phyloP scores from a whole-genome alignment of 768 basidiomycete genomes.

The Boletus sp. region DNA sequence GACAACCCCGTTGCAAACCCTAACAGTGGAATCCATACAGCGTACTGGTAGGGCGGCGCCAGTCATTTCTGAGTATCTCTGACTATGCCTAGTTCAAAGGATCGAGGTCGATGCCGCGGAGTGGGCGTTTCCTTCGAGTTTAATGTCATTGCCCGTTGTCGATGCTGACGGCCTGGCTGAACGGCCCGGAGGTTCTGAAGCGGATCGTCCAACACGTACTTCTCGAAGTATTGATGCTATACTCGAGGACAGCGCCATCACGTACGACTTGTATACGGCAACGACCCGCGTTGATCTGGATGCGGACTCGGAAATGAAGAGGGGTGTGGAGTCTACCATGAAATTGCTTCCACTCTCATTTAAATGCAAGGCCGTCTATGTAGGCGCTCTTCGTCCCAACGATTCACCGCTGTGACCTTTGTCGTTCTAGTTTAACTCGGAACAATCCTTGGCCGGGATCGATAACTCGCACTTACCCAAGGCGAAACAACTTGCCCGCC shows the following conservation, averaged over 20 bases:
- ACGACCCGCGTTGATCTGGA: not conserved
- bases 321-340: not conserved
- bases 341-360: slow-evolving; percentile 6
- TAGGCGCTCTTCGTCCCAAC: not conserved
- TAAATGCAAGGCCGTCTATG: slow-evolving; percentile 9
- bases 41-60: not conserved
- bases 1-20: not conserved
- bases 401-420: not conserved
- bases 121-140: not conserved
- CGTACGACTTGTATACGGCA: slow-evolving; percentile 12
- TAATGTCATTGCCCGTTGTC: not conserved
- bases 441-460: not conserved
- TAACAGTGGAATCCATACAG: slow-evolving; percentile 4
- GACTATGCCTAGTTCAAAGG: slow-evolving; percentile 2
- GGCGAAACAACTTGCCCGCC: not conserved
- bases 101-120: not conserved
- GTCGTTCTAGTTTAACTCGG: slow-evolving; percentile 4
- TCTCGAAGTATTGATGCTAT: not conserved
- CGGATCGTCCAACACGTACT: not conserved
- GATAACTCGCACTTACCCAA: not conserved
- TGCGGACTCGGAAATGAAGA: slow-evolving; percentile 5
- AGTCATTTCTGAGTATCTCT: not conserved
- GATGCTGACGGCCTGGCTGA: not conserved
- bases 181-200: not conserved
- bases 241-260: not conserved